Evolutionary conservation across 2,329 filamentous ascomycete species (phyloP).

Genomic region (Thielaviopsis ethacetica): DNA sequence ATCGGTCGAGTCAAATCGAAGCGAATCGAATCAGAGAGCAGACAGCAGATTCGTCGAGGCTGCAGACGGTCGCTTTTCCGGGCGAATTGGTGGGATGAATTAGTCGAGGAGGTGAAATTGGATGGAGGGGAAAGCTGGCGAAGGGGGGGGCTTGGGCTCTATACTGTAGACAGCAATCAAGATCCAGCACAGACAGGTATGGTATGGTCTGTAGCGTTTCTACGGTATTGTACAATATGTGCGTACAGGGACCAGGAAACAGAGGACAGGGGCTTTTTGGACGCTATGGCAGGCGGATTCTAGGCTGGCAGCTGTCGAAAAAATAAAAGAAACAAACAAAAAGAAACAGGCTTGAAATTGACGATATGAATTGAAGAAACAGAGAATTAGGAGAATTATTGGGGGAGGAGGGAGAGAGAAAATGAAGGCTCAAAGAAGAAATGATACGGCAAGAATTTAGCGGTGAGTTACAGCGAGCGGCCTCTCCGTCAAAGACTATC

Average conservation of each 20-base stretch:
- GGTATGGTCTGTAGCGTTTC: not conserved
- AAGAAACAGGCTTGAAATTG: not conserved
- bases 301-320: not conserved
- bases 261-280: not conserved
- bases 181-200: not conserved
- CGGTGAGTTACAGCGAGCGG: not conserved
- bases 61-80: not conserved
- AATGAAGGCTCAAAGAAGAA: not conserved
- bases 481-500: not conserved
- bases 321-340: not conserved
- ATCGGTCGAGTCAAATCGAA: not conserved
- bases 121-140: slow-evolving; percentile 8
- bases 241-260: not conserved
- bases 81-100: not conserved
- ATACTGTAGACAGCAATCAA: not conserved
- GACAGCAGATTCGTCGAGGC: not conserved
- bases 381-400: too few species aligned
- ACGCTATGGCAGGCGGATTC: not conserved
- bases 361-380: not conserved
- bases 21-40: not conserved
- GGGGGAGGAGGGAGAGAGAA: too few species aligned
- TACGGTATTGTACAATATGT: not conserved
- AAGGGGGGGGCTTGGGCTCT: slow-evolving; percentile 5
- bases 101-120: not conserved
- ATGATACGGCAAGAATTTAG: not conserved